Percentiles rank a stretch among this genome's conserved stretches.
phyloP scores from a whole-genome alignment of 2,329 filamentous ascomycete species.

The Neonectria magnoliae region DNA sequence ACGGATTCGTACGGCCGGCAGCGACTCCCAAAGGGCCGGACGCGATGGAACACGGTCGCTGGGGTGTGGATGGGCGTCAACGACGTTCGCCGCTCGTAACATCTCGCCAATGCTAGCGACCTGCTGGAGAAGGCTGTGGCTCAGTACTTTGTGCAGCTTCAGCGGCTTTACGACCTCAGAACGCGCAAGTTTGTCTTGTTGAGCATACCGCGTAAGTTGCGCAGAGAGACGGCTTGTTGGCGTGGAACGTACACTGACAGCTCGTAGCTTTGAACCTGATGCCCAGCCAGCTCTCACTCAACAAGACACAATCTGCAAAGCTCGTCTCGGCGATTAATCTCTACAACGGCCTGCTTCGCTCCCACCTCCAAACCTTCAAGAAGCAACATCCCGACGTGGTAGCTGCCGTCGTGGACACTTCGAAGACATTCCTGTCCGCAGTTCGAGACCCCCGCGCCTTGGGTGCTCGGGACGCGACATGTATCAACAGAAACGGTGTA shows the following conservation, averaged over 20 bases:
- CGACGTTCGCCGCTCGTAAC: slow-evolving; percentile 2
- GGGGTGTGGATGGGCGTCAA: slow-evolving; percentile 7
- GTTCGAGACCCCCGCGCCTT: slow-evolving; percentile 4
- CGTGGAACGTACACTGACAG: not conserved
- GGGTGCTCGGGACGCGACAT: slow-evolving; percentile 8
- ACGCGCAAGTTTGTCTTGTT: slow-evolving; percentile 13
- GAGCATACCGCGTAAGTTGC: slow-evolving; percentile 7
- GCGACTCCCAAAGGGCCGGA: not conserved
- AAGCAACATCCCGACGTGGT: not conserved
- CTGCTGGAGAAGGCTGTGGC: not conserved
- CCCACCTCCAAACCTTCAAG: slow-evolving; percentile 11
- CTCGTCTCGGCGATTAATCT: slow-evolving; percentile 14
- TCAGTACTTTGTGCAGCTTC: slow-evolving; percentile 11
- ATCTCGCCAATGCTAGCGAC: slow-evolving; percentile 1
- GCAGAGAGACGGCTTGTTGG: too few species aligned
- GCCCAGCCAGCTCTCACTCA: not conserved
- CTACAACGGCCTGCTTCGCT: slow-evolving; percentile 10
- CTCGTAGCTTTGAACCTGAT: slow-evolving; percentile 7
- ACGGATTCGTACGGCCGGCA: not conserved
- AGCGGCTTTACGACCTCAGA: slow-evolving; percentile 6
- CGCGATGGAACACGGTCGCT: not conserved
- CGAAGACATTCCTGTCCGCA: slow-evolving; percentile 4
- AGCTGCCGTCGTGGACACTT: slow-evolving; percentile 6
- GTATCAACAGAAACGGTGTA: slow-evolving; percentile 2
- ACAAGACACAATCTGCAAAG: slow-evolving; percentile 5